phyloP scores from a whole-genome alignment of 2,329 filamentous ascomycete genomes.

The Uncinocarpus reesii region DNA sequence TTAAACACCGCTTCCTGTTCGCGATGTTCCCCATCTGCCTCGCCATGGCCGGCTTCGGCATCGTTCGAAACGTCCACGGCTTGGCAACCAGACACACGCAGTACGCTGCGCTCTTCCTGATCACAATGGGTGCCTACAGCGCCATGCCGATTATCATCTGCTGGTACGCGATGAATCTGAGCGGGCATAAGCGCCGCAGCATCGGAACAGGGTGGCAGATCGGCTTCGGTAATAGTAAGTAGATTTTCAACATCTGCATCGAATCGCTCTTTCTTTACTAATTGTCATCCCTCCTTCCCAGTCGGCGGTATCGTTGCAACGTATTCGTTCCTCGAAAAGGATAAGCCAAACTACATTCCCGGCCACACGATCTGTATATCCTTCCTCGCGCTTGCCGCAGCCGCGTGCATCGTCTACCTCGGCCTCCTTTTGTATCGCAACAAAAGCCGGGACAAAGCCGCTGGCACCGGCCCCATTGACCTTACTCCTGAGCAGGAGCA shows the following conservation, averaged over 20 bases:
- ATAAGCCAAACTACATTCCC: slow-evolving; percentile 57
- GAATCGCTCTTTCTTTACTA: background rate
- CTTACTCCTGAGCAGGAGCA: slow-evolving; percentile 22
- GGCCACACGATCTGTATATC: slow-evolving; percentile 70
- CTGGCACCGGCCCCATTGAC: slow-evolving; percentile 19
- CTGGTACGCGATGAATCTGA: slow-evolving; percentile 74
- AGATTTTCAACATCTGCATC: background rate
- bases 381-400: slow-evolving; percentile 58
- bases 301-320: slow-evolving; percentile 70
- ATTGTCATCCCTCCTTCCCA: slow-evolving; percentile 10
- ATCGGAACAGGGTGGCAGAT: slow-evolving; percentile 68
- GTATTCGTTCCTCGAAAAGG: slow-evolving; percentile 55
- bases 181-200: slow-evolving; percentile 59
- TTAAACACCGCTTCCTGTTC: slow-evolving; percentile 65
- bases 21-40: slow-evolving; percentile 58
- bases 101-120: slow-evolving; percentile 72
- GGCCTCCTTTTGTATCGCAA: slow-evolving; percentile 33
- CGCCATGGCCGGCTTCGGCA: slow-evolving; percentile 62
- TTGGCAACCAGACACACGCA: slow-evolving; percentile 48
- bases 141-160: slow-evolving; percentile 84
- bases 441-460: slow-evolving; percentile 28
- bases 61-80: slow-evolving; percentile 62
- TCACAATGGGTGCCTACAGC: slow-evolving; percentile 68
- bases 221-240: slow-evolving; percentile 57
- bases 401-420: slow-evolving; percentile 38